phyloP scores from a whole-genome alignment of 768 basidiomycete species.

The Pulveroboletus sp. region DNA sequence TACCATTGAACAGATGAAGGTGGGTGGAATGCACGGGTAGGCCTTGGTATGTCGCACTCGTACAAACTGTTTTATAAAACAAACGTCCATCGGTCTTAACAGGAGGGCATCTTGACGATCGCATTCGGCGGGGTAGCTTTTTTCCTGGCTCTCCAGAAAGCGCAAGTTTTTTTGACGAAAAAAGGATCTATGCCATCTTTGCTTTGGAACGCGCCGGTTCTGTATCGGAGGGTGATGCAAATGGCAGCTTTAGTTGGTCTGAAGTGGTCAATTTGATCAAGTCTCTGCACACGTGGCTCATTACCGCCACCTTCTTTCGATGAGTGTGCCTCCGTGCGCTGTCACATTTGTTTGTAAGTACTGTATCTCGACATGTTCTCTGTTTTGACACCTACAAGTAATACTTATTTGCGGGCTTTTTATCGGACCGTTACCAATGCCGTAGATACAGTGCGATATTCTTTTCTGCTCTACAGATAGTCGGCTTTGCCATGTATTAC shows the following conservation, averaged over 20 bases:
- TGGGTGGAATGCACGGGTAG: conserved; percentile 54
- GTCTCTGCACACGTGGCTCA: conserved; percentile 55
- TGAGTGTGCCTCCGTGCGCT: conserved; percentile 57
- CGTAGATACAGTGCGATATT: conserved; percentile 50
- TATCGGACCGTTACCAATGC: conserved; percentile 52
- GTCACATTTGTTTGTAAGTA: conserved; percentile 44
- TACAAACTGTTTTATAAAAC: neutral
- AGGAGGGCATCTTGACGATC: conserved; percentile 64
- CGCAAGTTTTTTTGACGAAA: conserved; percentile 48
- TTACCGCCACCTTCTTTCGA: conserved; percentile 52
- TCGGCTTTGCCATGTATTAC: conserved; percentile 14
- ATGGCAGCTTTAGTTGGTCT: conserved; percentile 52
- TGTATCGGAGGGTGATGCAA: conserved; percentile 38
- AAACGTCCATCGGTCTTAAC: neutral
- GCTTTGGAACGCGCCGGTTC: conserved; percentile 23
- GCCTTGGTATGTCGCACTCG: conserved; percentile 38
- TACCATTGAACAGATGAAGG: conserved; percentile 54
- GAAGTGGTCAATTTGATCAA: conserved; percentile 51
- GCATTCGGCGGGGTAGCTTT: conserved; percentile 51
- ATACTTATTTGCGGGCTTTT: conserved; percentile 37
- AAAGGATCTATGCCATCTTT: conserved; percentile 45
- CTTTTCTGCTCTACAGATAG: conserved; percentile 39
- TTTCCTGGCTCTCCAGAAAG: conserved; percentile 41
- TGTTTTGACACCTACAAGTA: no score
- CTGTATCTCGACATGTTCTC: no score